A percentile compares a stretch with the other conserved stretches of the same genome.
Conservation (phyloP, 2,329 filamentous ascomycete species). For the Cercospora beticola region DNA sequence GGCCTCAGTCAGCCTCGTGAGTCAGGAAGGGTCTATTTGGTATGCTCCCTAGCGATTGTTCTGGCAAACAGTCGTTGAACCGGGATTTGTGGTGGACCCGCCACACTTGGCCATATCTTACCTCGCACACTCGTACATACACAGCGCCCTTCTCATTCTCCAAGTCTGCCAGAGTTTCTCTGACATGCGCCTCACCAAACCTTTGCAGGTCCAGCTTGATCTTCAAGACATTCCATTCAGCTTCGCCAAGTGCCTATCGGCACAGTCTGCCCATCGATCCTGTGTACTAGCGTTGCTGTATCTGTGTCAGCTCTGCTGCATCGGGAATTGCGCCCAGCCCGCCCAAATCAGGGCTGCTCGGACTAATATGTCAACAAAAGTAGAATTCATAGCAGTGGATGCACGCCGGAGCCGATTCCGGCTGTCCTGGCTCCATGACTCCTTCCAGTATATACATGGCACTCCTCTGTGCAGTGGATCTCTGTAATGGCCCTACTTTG, state of each 20-base stretch:
- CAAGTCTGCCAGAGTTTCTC: not conserved
- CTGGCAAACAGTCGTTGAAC: not conserved
- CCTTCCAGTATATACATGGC: conserved; percentile 14
- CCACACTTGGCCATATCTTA: not conserved
- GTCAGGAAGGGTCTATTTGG: too few relatives aligned
- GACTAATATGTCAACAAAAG: not conserved
- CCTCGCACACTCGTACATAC: not conserved
- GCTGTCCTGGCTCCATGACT: not conserved
- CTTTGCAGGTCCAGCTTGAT: not conserved
- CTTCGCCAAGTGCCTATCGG: not conserved
- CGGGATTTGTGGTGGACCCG: not conserved
- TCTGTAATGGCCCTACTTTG: conserved; percentile 48
- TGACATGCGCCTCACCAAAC: not conserved
- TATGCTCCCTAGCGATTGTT: not conserved
- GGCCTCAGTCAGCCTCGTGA: too few relatives aligned
- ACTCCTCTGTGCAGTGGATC: not conserved
- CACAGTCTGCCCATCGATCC: not conserved
- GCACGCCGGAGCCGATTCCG: not conserved
- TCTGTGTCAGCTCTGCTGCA: not conserved
- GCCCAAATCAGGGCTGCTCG: not conserved
- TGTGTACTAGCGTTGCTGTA: not conserved
- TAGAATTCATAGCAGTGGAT: not conserved
- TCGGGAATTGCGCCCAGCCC: not conserved
- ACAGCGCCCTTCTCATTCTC: not conserved
- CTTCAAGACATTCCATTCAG: not conserved